Evolutionary conservation across 345 rosid species (phyloP).

Genomic region (Theobroma cacao): DNA sequence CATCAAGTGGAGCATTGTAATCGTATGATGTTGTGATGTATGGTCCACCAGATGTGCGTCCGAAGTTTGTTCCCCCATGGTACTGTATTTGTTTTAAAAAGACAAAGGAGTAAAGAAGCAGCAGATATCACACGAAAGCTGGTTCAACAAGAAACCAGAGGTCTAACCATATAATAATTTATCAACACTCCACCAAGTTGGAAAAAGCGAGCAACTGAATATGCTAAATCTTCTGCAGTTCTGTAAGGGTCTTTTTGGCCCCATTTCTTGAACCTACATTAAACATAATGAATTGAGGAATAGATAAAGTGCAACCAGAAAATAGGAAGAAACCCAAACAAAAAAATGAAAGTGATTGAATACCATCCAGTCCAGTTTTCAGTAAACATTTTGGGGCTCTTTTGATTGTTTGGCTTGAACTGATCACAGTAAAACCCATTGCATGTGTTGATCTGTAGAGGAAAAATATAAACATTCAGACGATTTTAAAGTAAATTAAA

Average conservation of each 20-base stretch:
- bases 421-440: conserved; percentile 59
- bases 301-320: neutral
- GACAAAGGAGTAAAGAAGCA: neutral
- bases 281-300: too few species aligned
- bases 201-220: conserved; percentile 44
- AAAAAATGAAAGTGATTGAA: neutral
- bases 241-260: conserved; percentile 43
- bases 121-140: neutral
- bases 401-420: conserved; percentile 36
- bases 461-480: neutral
- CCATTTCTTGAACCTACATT: conserved; percentile 41
- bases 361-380: conserved; percentile 76
- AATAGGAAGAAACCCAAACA: neutral
- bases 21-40: neutral
- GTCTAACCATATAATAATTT: conserved; percentile 52
- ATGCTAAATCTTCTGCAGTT: conserved; percentile 53
- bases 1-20: conserved; percentile 12
- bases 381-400: conserved; percentile 60
- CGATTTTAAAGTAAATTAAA: neutral
- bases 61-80: conserved; percentile 56
- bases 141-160: neutral
- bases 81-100: conserved; percentile 19
- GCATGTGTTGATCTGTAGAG: conserved; percentile 45
- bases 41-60: conserved; percentile 13
- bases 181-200: conserved; percentile 38